Percentiles rank a stretch among this genome's conserved stretches.
Conservation (phyloP, 441 rosid genomes). For the Aleurites moluccanus region DNA sequence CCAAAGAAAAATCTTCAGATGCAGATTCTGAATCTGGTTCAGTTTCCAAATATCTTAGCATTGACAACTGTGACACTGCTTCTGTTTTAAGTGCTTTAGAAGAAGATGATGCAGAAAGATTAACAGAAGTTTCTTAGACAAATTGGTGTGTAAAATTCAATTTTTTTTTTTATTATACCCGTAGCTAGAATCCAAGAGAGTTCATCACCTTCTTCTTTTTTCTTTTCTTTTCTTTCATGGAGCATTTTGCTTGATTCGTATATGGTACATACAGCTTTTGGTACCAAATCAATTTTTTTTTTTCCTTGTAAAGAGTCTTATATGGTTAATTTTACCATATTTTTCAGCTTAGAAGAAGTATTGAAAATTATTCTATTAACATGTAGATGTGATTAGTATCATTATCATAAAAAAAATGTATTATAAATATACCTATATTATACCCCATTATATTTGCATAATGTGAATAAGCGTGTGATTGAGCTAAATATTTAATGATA, state of each 20-base stretch:
- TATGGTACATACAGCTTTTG: slow-evolving; percentile 2
- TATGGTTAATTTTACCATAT: not conserved
- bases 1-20: slow-evolving; percentile 26
- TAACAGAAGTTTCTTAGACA: slow-evolving; percentile 26
- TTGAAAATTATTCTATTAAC: not conserved
- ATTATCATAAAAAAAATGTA: not conserved
- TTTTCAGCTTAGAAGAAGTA: slow-evolving; percentile 9
- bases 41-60: slow-evolving; percentile 9
- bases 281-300: not conserved
- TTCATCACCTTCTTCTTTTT: not conserved
- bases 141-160: not conserved
- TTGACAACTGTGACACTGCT: slow-evolving; percentile 14
- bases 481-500: no score
- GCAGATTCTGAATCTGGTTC: slow-evolving; percentile 36
- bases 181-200: slow-evolving; percentile 33
- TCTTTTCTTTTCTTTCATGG: not conserved
- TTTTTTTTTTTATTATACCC: not conserved
- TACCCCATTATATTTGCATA: not conserved
- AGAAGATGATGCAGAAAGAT: slow-evolving; percentile 24
- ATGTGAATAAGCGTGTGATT: not conserved
- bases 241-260: not conserved
- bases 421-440: not conserved
- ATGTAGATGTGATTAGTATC: not conserved
- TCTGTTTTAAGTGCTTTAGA: slow-evolving; percentile 21
- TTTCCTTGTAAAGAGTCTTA: not conserved